A percentile compares a stretch with the other conserved stretches of the same genome.
Conservation (phyloP, 768 basidiomycete species). For the Cystofilobasidium ferigula region DNA sequence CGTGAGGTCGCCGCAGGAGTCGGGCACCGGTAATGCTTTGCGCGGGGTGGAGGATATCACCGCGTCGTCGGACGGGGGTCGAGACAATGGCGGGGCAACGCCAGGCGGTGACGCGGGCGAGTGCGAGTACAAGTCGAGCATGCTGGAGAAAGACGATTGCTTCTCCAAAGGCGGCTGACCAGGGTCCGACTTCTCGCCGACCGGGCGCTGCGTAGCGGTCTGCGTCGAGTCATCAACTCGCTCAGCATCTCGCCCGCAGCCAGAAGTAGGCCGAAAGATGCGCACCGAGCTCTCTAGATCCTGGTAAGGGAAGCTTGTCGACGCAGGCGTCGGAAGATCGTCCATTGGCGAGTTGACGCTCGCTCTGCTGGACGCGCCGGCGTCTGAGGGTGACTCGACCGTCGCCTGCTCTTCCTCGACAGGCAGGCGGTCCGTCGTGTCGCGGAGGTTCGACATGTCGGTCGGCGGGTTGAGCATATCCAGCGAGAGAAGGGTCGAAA, state of each 20-base stretch:
- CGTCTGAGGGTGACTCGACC: too few relatives aligned
- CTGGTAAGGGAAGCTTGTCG: constrained; percentile 12
- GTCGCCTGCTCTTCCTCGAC: neutral
- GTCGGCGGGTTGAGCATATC: constrained; percentile 11
- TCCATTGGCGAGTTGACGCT: neutral
- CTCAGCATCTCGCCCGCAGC: neutral
- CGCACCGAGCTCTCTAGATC: constrained; percentile 13
- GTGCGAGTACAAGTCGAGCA: neutral
- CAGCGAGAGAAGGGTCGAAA: constrained; percentile 4
- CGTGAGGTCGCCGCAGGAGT: constrained; percentile 7
- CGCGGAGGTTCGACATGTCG: constrained; percentile 14
- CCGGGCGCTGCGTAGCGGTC: neutral
- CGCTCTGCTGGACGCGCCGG: too few relatives aligned
- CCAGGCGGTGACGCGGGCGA: neutral
- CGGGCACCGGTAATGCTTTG: neutral
- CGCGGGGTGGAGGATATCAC: neutral
- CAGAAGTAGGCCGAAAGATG: neutral
- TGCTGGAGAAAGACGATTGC: neutral
- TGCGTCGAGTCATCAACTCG: neutral
- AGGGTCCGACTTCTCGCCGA: neutral
- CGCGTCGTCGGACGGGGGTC: neutral
- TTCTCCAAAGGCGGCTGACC: neutral
- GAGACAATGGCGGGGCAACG: neutral
- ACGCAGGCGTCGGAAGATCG: constrained; percentile 2
- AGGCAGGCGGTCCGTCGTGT: neutral